Evolutionary conservation across 192 early-diverging fungal genomes (phyloP), one percentile per base, ranked within the genome.

Genomic region (Gaertneriomyces semiglobifer): DNA sequence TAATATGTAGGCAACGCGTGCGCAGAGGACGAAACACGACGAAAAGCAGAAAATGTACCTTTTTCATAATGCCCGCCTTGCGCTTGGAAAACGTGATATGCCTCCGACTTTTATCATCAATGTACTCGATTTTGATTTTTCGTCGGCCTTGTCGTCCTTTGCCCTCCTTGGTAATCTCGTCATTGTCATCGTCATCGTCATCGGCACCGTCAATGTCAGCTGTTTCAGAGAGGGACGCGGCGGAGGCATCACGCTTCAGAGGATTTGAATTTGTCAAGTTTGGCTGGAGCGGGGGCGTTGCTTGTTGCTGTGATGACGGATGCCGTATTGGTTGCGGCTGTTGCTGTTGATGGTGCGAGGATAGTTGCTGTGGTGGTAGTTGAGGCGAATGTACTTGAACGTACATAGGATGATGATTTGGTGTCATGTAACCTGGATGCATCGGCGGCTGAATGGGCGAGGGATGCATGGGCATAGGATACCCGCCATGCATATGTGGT

Each of bases 21-120:
- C 7, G 9, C 4, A 5, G 48, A 14, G 59, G 18, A 11, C 18
- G 14, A 33, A 48, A 7, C 44, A 65, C 39, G 44, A 44, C 51
- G 44, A 38, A 45, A 42, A 39, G 39, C 2, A 8, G 8, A 72
- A 9, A 16, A 18, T 45, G 39, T 71, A 88, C 87, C 88, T 98
- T 98, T 78, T 98, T 98, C 95, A 98, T 95, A 68, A 98, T 94
- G 50, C 95, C 95, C 11, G 93, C 90, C 74, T 95, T 95, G 69
- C 95, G 85, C 74, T 98, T 98, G 70, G 85, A 88, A 66, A 98
- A 96, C 4, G 95, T 95, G 66, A 95, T 95, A 73, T 94, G 93
- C 53, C 95, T 86, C 65, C 93, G 78, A 59, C 85, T 88, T 79
- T 95, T 94, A 74, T 95, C 95, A 53, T 92, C 89, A 53, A 97